These are phyloP conservation scores for Pisolithus microcarpus DNA, from an alignment of 768 basidiomycete genomes.

Conservation along the genomic window DNA sequence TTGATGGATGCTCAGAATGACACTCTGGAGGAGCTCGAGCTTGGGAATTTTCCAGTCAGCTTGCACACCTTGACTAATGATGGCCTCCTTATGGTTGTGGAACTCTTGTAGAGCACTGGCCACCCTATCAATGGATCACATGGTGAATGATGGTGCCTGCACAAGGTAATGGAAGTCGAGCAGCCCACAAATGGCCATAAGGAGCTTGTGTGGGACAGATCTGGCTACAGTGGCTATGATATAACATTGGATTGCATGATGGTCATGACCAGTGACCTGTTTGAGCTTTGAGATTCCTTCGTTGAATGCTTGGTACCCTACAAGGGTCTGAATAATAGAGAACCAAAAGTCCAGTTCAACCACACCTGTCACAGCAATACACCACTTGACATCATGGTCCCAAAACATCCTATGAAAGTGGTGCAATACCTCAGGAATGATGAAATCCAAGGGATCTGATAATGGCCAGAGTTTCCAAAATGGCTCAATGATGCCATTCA, in stretches of 20 bases:
- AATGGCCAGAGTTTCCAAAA: constrained; percentile 33
- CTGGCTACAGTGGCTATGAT: constrained; percentile 24
- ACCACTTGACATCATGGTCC: constrained; percentile 14
- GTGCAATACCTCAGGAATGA: constrained; percentile 33
- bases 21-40: too few relatives aligned
- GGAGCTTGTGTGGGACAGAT: too few relatives aligned
- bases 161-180: too few relatives aligned
- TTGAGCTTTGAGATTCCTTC: constrained; percentile 35
- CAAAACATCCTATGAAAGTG: constrained; percentile 33
- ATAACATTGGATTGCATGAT: constrained; percentile 24
- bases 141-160: too few relatives aligned
- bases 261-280: constrained; percentile 25
- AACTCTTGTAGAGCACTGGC: too few relatives aligned
- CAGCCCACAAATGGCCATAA: too few relatives aligned
- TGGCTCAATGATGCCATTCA: constrained; percentile 13
- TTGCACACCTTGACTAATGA: too few relatives aligned
- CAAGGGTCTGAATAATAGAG: constrained; percentile 28
- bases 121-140: too few relatives aligned
- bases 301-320: constrained; percentile 29
- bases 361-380: constrained; percentile 22
- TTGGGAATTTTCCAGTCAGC: too few relatives aligned
- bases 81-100: too few relatives aligned
- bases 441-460: constrained; percentile 26
- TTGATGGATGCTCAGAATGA: too few relatives aligned
- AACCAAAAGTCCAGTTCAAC: constrained; percentile 31